These are phyloP conservation scores for Chytriomyces confervae DNA, from an alignment of 192 early-diverging fungal species.

Conservation along the genomic window DNA sequence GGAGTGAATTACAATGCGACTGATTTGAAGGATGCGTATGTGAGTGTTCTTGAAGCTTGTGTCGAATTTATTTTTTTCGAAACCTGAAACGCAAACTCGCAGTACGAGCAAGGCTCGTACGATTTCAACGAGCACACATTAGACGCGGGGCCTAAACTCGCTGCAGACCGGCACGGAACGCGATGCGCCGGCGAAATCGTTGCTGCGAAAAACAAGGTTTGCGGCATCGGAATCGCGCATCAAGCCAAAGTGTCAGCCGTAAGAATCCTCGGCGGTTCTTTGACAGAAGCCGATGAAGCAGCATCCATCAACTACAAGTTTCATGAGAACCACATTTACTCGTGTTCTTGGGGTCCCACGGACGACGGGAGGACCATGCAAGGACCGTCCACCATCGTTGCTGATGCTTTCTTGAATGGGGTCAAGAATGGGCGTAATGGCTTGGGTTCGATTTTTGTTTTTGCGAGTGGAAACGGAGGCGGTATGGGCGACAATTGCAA, in stretches of 20 bases:
- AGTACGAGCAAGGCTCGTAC: slow-evolving; percentile 84
- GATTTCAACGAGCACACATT: slow-evolving; percentile 87
- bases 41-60: slow-evolving; percentile 35
- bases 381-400: slow-evolving; percentile 76
- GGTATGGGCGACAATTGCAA: slow-evolving; percentile 80
- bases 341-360: slow-evolving; percentile 93
- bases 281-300: slow-evolving; percentile 92
- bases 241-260: slow-evolving; percentile 80
- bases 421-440: slow-evolving; percentile 82
- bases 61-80: slow-evolving; percentile 13
- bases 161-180: slow-evolving; percentile 91
- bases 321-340: slow-evolving; percentile 92
- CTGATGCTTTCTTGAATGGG: slow-evolving; percentile 86
- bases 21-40: slow-evolving; percentile 87
- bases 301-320: slow-evolving; percentile 84
- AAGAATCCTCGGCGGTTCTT: slow-evolving; percentile 83
- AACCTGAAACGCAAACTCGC: not conserved
- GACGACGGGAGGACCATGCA: slow-evolving; percentile 88
- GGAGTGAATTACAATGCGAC: slow-evolving; percentile 85
- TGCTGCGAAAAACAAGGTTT: slow-evolving; percentile 82
- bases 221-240: slow-evolving; percentile 92
- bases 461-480: slow-evolving; percentile 93
- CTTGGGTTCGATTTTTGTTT: slow-evolving; percentile 87
- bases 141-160: slow-evolving; percentile 73
- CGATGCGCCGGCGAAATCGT: slow-evolving; percentile 97